Evolutionary conservation across 495 filamentous ascomycete genomes (phyloP).

Genomic region (Penicillium antarcticum): DNA sequence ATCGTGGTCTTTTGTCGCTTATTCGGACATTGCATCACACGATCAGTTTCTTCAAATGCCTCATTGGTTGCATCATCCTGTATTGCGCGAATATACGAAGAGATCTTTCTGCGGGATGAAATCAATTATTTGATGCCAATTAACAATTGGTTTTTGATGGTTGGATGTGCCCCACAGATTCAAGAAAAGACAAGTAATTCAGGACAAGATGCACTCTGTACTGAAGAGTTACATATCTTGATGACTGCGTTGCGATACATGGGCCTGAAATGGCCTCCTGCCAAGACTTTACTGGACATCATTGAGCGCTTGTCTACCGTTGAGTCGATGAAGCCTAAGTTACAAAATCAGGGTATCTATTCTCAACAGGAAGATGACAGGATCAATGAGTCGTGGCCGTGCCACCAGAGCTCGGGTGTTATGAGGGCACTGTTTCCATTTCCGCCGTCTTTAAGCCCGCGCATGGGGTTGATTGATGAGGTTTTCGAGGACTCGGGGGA

Average conservation of each 20-base stretch:
- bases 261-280: conserved; percentile 3
- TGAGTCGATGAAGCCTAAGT: background rate
- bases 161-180: conserved; percentile 8
- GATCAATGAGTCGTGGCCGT: background rate
- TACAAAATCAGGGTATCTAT: too few species aligned
- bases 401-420: background rate
- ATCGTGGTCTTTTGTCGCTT: conserved; percentile 7
- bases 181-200: conserved; percentile 1
- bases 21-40: background rate
- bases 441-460: background rate
- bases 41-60: background rate
- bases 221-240: conserved; percentile 2
- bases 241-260: background rate
- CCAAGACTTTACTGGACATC: conserved; percentile 3
- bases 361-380: too few species aligned
- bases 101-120: conserved; percentile 2
- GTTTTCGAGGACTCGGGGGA: too few species aligned
- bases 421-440: conserved; percentile 3
- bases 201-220: conserved; percentile 2
- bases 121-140: conserved; percentile 9
- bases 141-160: conserved; percentile 12
- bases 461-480: background rate
- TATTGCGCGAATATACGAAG: conserved; percentile 5
- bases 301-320: background rate
- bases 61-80: conserved; percentile 6